These are phyloP conservation scores for Phylloporus sp. DNA, from an alignment of 768 basidiomycete genomes.

Conservation along the genomic window DNA sequence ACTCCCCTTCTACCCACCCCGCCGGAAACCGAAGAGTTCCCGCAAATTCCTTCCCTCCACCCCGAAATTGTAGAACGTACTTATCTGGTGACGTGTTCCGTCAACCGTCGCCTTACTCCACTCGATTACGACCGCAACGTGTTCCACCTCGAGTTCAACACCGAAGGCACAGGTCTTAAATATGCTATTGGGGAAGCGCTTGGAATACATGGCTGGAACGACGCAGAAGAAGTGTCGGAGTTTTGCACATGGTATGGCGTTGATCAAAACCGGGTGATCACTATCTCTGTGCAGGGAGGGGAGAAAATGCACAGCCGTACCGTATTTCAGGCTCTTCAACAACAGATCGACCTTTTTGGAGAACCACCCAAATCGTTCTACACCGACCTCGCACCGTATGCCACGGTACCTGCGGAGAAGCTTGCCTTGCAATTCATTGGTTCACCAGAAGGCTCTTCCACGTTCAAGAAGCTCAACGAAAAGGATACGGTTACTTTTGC, in stretches of 20 bases:
- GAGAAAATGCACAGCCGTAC: slow-evolving; percentile 84
- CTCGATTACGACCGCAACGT: slow-evolving; percentile 96
- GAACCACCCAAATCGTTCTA: slow-evolving; percentile 96
- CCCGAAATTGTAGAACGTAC: slow-evolving; percentile 88
- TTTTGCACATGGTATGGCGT: slow-evolving; percentile 93
- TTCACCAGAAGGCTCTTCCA: slow-evolving; percentile 82
- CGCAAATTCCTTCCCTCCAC: slow-evolving; percentile 66
- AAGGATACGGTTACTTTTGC: slow-evolving; percentile 93
- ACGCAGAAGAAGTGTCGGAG: slow-evolving; percentile 76
- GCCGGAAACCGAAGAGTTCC: slow-evolving; percentile 37
- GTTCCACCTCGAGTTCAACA: slow-evolving; percentile 97
- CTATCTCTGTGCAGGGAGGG: slow-evolving; percentile 66
- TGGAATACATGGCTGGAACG: slow-evolving; percentile 97
- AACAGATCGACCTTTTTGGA: slow-evolving; percentile 95
- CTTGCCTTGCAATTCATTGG: slow-evolving; percentile 88
- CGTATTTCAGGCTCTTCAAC: slow-evolving; percentile 91
- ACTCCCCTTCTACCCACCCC: slow-evolving; percentile 40
- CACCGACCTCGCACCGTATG: slow-evolving; percentile 74
- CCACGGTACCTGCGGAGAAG: slow-evolving; percentile 62
- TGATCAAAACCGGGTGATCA: slow-evolving; percentile 72
- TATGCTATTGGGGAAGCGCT: slow-evolving; percentile 97
- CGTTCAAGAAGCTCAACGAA: slow-evolving; percentile 94
- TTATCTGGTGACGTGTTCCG: slow-evolving; percentile 87
- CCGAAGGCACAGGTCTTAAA: slow-evolving; percentile 84
- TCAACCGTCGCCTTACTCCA: slow-evolving; percentile 93